Conservation (phyloP, 306 rosid species). For the Cucurbita maxima region DNA sequence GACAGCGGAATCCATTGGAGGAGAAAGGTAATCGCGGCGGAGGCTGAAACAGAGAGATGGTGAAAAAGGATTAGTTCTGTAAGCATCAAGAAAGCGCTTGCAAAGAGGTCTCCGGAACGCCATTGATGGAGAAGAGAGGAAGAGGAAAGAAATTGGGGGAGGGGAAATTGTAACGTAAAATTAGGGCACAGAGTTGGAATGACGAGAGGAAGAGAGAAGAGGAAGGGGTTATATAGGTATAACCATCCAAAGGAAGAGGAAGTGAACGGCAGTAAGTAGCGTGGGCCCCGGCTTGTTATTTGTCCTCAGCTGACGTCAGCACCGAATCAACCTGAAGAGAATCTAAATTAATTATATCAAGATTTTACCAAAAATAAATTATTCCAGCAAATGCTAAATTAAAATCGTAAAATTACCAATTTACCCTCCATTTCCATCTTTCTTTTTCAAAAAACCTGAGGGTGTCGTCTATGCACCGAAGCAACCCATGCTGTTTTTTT, state of each 20-base stretch:
- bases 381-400: not conserved
- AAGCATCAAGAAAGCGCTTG: constrained; percentile 16
- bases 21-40: constrained; percentile 26
- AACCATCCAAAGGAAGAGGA: not conserved
- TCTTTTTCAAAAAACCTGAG: not conserved
- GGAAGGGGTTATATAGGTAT: not conserved
- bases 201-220: not conserved
- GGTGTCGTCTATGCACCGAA: too few species aligned
- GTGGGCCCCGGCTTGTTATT: not conserved
- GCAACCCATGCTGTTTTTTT: not conserved
- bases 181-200: not conserved
- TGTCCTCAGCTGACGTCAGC: not conserved
- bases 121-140: constrained; percentile 21
- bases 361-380: not conserved
- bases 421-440: not conserved
- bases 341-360: not conserved
- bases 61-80: constrained; percentile 4
- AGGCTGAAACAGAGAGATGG: constrained; percentile 7
- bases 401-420: not conserved
- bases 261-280: not conserved
- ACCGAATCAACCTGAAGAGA: not conserved
- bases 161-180: not conserved
- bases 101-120: constrained; percentile 41
- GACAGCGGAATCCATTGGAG: constrained; percentile 16
- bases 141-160: not conserved